Conservation (phyloP, 352 stramenopile species). For the Pythium rhizo-oryzae region DNA sequence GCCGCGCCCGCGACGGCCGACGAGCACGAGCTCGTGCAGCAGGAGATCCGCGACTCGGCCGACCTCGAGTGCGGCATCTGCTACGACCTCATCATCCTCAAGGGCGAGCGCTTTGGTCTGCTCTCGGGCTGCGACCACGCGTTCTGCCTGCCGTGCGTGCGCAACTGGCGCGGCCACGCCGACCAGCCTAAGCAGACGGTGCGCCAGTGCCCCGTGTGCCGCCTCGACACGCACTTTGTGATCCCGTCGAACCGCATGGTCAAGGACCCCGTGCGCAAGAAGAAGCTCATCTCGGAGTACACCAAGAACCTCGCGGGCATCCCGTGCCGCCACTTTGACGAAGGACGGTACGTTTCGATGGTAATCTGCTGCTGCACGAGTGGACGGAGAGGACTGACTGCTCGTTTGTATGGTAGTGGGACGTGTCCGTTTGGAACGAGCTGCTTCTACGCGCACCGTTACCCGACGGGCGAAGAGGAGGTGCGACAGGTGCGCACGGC, state of each 20-base stretch:
- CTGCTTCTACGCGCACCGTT: constrained; percentile 88
- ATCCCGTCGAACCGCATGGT: constrained; percentile 86
- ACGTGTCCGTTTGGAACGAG: constrained; percentile 84
- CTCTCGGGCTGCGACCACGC: constrained; percentile 80
- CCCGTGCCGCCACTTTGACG: constrained; percentile 83
- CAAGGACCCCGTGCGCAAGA: constrained; percentile 61
- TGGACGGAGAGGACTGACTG: constrained; percentile 6
- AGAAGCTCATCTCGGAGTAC: constrained; percentile 70
- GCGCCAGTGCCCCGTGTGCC: constrained; percentile 77
- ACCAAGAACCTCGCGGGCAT: constrained; percentile 74
- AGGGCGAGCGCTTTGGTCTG: constrained; percentile 81
- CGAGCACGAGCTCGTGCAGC: constrained; percentile 54
- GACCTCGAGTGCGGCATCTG: constrained; percentile 88
- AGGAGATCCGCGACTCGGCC: constrained; percentile 65
- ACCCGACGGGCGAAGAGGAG: constrained; percentile 61
- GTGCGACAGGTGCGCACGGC: constrained; percentile 69
- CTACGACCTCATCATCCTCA: constrained; percentile 76
- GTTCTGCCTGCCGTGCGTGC: constrained; percentile 85
- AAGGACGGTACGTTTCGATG: constrained; percentile 51
- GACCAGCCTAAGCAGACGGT: constrained; percentile 81
- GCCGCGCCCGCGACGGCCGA: constrained; percentile 44
- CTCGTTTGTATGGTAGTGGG: constrained; percentile 39
- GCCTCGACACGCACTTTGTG: constrained; percentile 80
- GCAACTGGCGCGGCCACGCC: constrained; percentile 67
- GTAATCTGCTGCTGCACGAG: too few relatives aligned